These are phyloP conservation scores for Phialemoniopsis sp. DNA, from an alignment of 2,329 filamentous ascomycete genomes.

Conservation along the genomic window DNA sequence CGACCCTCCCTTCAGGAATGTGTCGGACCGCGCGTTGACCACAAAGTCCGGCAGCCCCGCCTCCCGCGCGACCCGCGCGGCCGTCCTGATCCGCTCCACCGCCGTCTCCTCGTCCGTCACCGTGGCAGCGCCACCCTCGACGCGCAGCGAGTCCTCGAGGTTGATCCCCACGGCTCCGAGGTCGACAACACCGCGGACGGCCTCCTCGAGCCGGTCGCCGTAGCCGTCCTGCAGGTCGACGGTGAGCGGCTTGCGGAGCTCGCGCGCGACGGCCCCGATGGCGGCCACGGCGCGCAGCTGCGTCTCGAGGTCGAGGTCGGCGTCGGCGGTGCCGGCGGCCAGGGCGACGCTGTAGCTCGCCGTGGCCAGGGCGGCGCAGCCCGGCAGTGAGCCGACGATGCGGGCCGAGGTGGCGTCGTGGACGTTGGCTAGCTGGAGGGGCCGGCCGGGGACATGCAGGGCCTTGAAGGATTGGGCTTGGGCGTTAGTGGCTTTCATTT, in stretches of 20 bases:
- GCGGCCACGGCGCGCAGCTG: conserved; percentile 35
- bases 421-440: conserved; percentile 43
- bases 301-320: background rate
- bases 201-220: background rate
- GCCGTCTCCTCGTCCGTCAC: conserved; percentile 35
- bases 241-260: conserved; percentile 3
- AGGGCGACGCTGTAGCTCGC: conserved; percentile 35
- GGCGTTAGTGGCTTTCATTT: conserved; percentile 1
- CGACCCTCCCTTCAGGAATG: conserved; percentile 20
- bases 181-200: conserved; percentile 25
- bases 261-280: conserved; percentile 28
- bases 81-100: conserved; percentile 29
- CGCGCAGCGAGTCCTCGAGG: conserved; percentile 42
- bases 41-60: conserved; percentile 42
- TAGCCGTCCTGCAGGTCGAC: background rate
- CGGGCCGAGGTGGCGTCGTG: conserved; percentile 39
- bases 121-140: conserved; percentile 12
- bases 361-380: conserved; percentile 30
- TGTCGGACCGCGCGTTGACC: conserved; percentile 46
- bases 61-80: conserved; percentile 26
- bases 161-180: conserved; percentile 47
- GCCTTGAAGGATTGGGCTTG: conserved; percentile 2
- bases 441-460: conserved; percentile 13
- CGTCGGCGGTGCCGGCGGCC: conserved; percentile 15
- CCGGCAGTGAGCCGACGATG: conserved; percentile 27